Percentiles rank a stretch among this genome's conserved stretches.
Evolutionary conservation across 1,139 yeast species (phyloP).

Genomic region (Debaryomycetaceae sp.): DNA sequence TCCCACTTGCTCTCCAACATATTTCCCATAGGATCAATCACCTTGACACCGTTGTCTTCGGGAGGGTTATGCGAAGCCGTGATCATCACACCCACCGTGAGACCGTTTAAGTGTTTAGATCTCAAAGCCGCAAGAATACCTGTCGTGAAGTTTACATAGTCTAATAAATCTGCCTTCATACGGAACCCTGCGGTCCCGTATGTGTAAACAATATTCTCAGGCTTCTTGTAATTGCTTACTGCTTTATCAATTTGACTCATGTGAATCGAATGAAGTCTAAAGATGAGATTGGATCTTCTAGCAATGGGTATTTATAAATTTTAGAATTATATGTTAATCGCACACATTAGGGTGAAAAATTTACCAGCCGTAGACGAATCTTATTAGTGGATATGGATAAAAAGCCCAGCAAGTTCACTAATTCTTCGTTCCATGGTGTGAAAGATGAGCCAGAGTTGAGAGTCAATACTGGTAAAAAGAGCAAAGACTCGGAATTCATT

Average conservation of each 20-base stretch:
- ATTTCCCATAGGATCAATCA: slow-evolving; percentile 90
- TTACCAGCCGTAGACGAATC: background rate
- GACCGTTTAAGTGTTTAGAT: slow-evolving; percentile 64
- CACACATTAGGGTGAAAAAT: background rate
- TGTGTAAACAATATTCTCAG: slow-evolving; percentile 44
- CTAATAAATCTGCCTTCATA: slow-evolving; percentile 64
- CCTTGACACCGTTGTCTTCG: slow-evolving; percentile 90
- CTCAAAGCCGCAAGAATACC: slow-evolving; percentile 82
- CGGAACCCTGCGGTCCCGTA: slow-evolving; percentile 99
- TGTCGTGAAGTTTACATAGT: slow-evolving; percentile 80
- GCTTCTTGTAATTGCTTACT: slow-evolving; percentile 37
- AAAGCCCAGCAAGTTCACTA: slow-evolving; percentile 13
- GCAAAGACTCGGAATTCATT: slow-evolving; percentile 29
- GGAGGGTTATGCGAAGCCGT: slow-evolving; percentile 98
- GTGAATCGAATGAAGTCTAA: no score
- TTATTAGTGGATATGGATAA: slow-evolving; percentile 5
- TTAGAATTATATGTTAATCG: background rate
- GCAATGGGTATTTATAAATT: no score
- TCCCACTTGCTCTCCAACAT: slow-evolving; percentile 92
- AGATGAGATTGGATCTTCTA: no score
- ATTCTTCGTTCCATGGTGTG: slow-evolving; percentile 35
- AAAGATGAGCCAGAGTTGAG: slow-evolving; percentile 8
- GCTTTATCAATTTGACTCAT: background rate
- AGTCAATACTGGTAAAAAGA: slow-evolving; percentile 8
- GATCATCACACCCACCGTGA: slow-evolving; percentile 86